Evolutionary conservation across 306 rosid genomes (phyloP).

Genomic region (Gastrolobium bilobum): DNA sequence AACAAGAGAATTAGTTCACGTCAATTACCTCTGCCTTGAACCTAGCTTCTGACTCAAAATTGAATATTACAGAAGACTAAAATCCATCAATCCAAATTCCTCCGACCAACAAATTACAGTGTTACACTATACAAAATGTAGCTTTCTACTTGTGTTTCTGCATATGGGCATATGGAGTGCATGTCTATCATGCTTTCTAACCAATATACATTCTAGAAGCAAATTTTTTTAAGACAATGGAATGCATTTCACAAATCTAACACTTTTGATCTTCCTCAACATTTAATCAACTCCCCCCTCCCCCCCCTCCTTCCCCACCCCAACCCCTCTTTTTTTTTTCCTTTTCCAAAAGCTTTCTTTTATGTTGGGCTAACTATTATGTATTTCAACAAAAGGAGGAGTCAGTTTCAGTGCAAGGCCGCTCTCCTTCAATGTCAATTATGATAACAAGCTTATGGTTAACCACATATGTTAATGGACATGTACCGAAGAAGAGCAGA

Average conservation of each 20-base stretch:
- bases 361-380: not conserved
- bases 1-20: constrained; percentile 23
- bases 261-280: constrained; percentile 2
- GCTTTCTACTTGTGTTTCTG: constrained; percentile 21
- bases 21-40: constrained; percentile 8
- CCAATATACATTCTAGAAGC: not conserved
- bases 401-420: not conserved
- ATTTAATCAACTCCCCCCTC: not conserved
- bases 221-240: not conserved
- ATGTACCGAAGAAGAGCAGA: constrained; percentile 1
- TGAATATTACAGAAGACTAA: constrained; percentile 11
- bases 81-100: constrained; percentile 14
- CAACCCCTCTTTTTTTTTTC: too few species aligned
- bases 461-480: not conserved
- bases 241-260: constrained; percentile 15
- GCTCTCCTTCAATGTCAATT: not conserved
- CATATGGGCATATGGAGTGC: not conserved
- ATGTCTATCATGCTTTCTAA: not conserved
- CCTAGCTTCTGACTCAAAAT: constrained; percentile 36
- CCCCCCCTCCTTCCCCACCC: not conserved
- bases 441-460: constrained; percentile 20
- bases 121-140: not conserved
- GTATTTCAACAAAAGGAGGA: constrained; percentile 18
- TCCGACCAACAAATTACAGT: not conserved
- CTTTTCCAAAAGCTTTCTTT: not conserved